These are phyloP conservation scores for Pyrenula aspistea DNA, from an alignment of 495 filamentous ascomycete genomes.

Conservation along the genomic window DNA sequence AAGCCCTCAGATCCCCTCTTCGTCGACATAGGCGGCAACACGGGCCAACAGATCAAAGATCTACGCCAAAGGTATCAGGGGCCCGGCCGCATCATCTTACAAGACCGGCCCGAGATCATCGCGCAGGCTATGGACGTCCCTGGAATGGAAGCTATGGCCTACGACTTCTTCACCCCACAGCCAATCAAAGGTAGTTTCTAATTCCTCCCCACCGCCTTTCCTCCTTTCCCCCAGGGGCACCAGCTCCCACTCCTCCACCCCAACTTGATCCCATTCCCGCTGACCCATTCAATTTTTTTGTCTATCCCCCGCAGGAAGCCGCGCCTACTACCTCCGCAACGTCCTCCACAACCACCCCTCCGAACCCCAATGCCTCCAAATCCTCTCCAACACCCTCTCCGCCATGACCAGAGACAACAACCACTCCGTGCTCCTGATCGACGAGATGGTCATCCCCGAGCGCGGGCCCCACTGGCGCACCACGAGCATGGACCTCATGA, in stretches of 20 bases:
- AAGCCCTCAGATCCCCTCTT: too few species aligned
- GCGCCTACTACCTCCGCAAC: conserved; percentile 24
- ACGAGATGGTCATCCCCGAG: conserved; percentile 38
- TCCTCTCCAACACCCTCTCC: conserved; percentile 30
- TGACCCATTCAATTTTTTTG: neutral
- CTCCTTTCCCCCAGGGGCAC: too few species aligned
- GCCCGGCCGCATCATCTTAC: neutral
- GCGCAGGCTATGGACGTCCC: neutral
- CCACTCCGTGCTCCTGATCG: conserved; percentile 36
- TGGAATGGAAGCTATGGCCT: conserved; percentile 15
- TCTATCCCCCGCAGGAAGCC: conserved; percentile 2
- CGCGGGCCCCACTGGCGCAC: conserved; percentile 23
- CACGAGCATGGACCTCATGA: conserved; percentile 33
- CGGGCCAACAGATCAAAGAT: neutral
- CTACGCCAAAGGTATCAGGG: neutral
- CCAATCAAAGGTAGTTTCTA: conserved; percentile 24
- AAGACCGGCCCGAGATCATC: neutral
- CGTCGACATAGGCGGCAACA: neutral
- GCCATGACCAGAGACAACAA: conserved; percentile 35
- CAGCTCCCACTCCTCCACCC: too few species aligned
- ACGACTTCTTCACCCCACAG: conserved; percentile 43
- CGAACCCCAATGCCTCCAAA: conserved; percentile 20
- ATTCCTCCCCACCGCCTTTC: too few species aligned
- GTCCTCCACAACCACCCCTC: conserved; percentile 42
- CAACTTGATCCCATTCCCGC: too few species aligned